Percentiles rank a stretch among this genome's conserved stretches.
These are phyloP conservation scores for Endotrypanum monterogeii DNA, from an alignment of 208 protist species.

Conservation along the genomic window DNA sequence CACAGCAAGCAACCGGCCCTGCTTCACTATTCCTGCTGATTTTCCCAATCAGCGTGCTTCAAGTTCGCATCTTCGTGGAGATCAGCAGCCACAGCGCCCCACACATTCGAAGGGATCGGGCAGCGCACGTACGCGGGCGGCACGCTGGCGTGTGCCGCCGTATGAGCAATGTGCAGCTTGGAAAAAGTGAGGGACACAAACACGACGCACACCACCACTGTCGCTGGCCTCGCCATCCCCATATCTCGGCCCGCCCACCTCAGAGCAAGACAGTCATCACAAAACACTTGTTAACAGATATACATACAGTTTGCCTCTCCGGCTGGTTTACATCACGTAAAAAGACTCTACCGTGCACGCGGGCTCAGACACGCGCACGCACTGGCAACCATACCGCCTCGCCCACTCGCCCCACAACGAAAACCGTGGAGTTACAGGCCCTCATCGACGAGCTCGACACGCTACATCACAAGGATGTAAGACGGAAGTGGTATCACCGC, in stretches of 20 bases:
- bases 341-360: background rate
- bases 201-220: background rate
- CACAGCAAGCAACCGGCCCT: background rate
- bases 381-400: background rate
- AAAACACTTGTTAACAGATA: background rate
- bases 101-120: background rate
- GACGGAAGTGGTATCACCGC: slow-evolving; percentile 20
- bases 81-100: background rate
- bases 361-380: background rate
- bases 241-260: background rate
- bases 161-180: background rate
- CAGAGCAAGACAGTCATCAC: background rate
- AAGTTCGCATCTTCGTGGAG: background rate
- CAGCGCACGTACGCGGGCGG: background rate
- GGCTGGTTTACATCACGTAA: slow-evolving; percentile 4
- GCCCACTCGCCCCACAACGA: background rate
- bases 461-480: slow-evolving; percentile 27
- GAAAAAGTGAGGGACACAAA: slow-evolving; percentile 3
- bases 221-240: background rate
- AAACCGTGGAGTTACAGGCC: background rate
- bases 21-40: background rate
- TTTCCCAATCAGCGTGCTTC: background rate
- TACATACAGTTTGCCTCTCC: background rate
- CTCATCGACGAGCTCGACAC: background rate
- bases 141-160: background rate